A percentile compares a stretch with the other conserved stretches of the same genome.
Evolutionary conservation across 148 eudicot species (phyloP).

Genomic region (Amaranthus cruentus): DNA sequence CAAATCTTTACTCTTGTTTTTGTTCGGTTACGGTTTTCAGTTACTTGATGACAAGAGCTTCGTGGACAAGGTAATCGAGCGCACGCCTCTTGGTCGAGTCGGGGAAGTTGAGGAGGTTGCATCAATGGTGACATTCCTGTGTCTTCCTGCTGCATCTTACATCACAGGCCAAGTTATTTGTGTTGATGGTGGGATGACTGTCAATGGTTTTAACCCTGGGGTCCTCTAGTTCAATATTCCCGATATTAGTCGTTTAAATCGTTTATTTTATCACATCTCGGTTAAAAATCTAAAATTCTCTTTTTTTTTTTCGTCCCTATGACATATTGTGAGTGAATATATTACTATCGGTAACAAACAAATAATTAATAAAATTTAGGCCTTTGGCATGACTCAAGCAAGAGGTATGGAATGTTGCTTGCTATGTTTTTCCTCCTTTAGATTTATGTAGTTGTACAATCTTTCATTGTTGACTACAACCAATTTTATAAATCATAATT

Average conservation of each 20-base stretch:
- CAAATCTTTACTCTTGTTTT: background rate
- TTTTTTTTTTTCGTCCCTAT: too few relatives aligned
- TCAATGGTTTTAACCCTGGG: constrained; percentile 42
- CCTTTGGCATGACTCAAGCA: background rate
- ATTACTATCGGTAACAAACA: too few relatives aligned
- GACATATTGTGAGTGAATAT: too few relatives aligned
- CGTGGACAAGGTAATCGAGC: constrained; percentile 40
- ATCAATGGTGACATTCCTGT: constrained; percentile 71
- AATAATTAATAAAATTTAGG: background rate
- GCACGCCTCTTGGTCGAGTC: constrained; percentile 57
- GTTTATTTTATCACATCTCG: too few relatives aligned
- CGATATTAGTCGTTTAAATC: too few relatives aligned
- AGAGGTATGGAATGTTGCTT: too few relatives aligned
- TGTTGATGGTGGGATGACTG: constrained; percentile 85
- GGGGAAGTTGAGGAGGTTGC: constrained; percentile 82
- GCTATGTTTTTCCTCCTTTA: too few relatives aligned
- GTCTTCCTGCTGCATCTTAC: constrained; percentile 93
- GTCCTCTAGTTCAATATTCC: constrained; percentile 6
- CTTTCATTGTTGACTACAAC: too few relatives aligned
- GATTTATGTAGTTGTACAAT: too few relatives aligned
- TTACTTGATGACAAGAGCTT: constrained; percentile 40
- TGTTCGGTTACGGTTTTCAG: constrained; percentile 11
- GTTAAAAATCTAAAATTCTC: too few relatives aligned
- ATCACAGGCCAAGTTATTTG: constrained; percentile 71
- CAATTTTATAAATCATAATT: too few relatives aligned